These are phyloP conservation scores for Ceriops zippeliana DNA, from an alignment of 345 rosid genomes.

Conservation along the genomic window DNA sequence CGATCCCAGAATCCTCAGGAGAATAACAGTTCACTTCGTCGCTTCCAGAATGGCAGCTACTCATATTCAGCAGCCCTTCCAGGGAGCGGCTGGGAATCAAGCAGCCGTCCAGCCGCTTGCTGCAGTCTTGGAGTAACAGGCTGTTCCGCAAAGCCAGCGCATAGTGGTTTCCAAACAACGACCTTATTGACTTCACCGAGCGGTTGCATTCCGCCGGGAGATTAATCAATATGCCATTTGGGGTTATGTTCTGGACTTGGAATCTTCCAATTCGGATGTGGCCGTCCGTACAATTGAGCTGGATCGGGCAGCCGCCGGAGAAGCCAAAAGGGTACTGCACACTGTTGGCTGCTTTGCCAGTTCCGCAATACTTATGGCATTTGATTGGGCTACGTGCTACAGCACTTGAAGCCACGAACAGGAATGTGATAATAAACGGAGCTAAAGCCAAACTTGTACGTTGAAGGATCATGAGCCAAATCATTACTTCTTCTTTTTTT, in stretches of 20 bases:
- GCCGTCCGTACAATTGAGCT: constrained; percentile 28
- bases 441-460: constrained; percentile 5
- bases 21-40: constrained; percentile 48
- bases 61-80: constrained; percentile 3
- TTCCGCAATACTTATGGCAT: constrained; percentile 43
- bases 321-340: constrained; percentile 77
- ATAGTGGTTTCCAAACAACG: constrained; percentile 40
- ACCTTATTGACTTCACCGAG: constrained; percentile 6
- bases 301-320: constrained; percentile 47
- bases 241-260: constrained; percentile 50
- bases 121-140: constrained; percentile 59
- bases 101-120: constrained; percentile 25
- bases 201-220: constrained; percentile 51
- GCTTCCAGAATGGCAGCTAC: constrained; percentile 24
- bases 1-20: neutral
- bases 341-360: constrained; percentile 6
- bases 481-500: neutral
- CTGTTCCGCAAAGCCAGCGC: constrained; percentile 47
- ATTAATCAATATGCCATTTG: constrained; percentile 28
- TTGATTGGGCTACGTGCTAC: constrained; percentile 2
- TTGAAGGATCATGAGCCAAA: constrained; percentile 21
- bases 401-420: neutral
- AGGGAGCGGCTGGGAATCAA: constrained; percentile 30
- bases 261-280: constrained; percentile 41
- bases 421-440: constrained; percentile 5